Conservation (phyloP, 179 eudicot genomes). For the Beta macrorhiza region DNA sequence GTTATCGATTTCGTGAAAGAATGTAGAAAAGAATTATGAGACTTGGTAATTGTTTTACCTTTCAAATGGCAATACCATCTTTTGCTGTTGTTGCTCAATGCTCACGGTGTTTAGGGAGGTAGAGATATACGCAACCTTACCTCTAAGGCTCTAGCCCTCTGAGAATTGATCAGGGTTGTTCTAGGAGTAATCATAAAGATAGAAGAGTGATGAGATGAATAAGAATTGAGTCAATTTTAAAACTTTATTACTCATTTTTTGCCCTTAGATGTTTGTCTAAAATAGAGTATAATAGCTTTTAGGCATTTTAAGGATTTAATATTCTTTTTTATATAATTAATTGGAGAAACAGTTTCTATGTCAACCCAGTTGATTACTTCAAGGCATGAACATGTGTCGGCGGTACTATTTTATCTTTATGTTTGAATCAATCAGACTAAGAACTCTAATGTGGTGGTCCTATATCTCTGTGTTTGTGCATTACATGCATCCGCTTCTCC, state of each 20-base stretch:
- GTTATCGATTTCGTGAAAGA: neutral
- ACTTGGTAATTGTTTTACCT: conserved; percentile 16
- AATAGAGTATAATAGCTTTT: neutral
- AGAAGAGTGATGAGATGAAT: too few species aligned
- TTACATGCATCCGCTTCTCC: conserved; percentile 16
- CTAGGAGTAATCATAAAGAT: too few species aligned
- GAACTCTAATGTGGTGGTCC: conserved; percentile 9
- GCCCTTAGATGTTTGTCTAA: neutral
- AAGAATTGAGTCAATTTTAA: too few species aligned
- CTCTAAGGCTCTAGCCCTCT: neutral
- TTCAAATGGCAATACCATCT: conserved; percentile 9
- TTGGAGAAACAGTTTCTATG: neutral
- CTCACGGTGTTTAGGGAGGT: neutral
- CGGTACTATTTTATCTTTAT: conserved; percentile 6
- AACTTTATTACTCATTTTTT: neutral
- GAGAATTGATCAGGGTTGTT: neutral
- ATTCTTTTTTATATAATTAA: neutral
- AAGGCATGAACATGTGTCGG: conserved; percentile 8
- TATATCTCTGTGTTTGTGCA: conserved; percentile 19
- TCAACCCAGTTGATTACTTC: conserved; percentile 30
- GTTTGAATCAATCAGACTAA: conserved; percentile 33
- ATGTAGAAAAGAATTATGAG: neutral
- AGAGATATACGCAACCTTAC: neutral
- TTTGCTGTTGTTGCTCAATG: neutral
- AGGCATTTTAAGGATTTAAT: neutral